These are phyloP conservation scores for Microbotryum intermedium DNA, from an alignment of 1,284 basidiomycete genomes.

Conservation along the genomic window DNA sequence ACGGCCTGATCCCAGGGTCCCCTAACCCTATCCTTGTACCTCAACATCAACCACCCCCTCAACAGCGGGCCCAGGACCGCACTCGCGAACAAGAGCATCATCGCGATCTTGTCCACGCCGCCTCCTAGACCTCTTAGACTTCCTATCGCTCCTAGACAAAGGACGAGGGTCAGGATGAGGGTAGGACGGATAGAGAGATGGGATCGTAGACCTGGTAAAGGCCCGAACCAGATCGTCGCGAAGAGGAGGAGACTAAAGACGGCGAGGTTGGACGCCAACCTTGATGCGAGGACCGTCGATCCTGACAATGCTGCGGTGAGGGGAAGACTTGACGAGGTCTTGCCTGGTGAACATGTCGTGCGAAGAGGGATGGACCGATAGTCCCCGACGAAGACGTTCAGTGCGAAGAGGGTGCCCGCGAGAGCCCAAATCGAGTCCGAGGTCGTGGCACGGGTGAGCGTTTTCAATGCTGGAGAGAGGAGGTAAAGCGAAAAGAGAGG, in stretches of 20 bases:
- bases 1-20: conserved; percentile 50
- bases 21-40: conserved; percentile 44
- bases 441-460: conserved; percentile 87
- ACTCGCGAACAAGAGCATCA: conserved; percentile 36
- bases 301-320: conserved; percentile 92
- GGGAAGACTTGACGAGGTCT: conserved; percentile 78
- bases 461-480: conserved; percentile 81
- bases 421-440: conserved; percentile 96
- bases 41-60: conserved; percentile 33
- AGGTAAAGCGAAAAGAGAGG: conserved; percentile 81
- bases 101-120: conserved; percentile 35
- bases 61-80: conserved; percentile 58
- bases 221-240: conserved; percentile 72
- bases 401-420: conserved; percentile 55
- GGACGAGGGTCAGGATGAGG: conserved; percentile 40
- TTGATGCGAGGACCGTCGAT: conserved; percentile 86
- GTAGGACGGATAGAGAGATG: conserved; percentile 57
- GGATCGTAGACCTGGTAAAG: conserved; percentile 73
- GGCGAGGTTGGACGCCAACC: conserved; percentile 68
- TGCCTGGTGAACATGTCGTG: conserved; percentile 38
- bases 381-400: conserved; percentile 59
- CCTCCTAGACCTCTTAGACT: conserved; percentile 48
- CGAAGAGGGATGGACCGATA: conserved; percentile 44
- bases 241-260: conserved; percentile 87
- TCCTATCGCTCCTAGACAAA: conserved; percentile 47